phyloP scores from a whole-genome alignment of 306 rosid species.

The Calophaca sinica region DNA sequence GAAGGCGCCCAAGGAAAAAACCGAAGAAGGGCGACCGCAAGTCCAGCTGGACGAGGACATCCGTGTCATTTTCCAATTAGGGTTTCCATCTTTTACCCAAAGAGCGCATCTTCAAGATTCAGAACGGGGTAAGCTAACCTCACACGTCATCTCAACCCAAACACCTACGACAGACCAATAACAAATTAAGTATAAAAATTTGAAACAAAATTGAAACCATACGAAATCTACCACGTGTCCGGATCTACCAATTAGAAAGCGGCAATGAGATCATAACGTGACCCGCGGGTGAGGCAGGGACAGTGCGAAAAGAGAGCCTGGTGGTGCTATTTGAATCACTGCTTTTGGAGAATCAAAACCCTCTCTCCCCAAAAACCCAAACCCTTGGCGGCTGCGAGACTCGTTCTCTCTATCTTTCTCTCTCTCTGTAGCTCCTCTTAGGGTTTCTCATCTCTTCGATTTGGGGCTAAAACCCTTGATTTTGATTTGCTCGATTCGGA shows the following conservation, averaged over 20 bases:
- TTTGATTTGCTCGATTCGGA: slow-evolving; percentile 22
- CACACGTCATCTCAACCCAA: neutral
- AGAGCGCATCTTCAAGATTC: slow-evolving; percentile 48
- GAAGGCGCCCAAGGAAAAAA: slow-evolving; percentile 33
- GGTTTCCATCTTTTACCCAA: slow-evolving; percentile 62
- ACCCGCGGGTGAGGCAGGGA: slow-evolving; percentile 61
- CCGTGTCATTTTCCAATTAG: slow-evolving; percentile 68
- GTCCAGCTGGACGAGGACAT: slow-evolving; percentile 57
- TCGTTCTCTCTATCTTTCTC: slow-evolving; percentile 51
- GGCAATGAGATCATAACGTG: slow-evolving; percentile 27
- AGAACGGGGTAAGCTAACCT: neutral
- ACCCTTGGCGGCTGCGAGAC: slow-evolving; percentile 99
- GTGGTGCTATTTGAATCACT: slow-evolving; percentile 98
- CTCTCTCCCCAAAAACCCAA: slow-evolving; percentile 87
- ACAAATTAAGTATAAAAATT: neutral
- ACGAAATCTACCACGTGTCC: neutral
- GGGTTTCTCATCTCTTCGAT: slow-evolving; percentile 59
- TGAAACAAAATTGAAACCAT: neutral
- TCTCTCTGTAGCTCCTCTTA: slow-evolving; percentile 17
- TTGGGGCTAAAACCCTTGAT: slow-evolving; percentile 50
- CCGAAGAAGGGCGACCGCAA: slow-evolving; percentile 38
- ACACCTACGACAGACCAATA: slow-evolving; percentile 47
- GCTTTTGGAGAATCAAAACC: slow-evolving; percentile 82
- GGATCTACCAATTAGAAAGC: neutral
- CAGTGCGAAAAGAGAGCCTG: slow-evolving; percentile 55